A percentile compares a stretch with the other conserved stretches of the same genome.
These are phyloP conservation scores for Triticum monococcum DNA, from an alignment of 176 grass and related monocot genomes.

Conservation along the genomic window DNA sequence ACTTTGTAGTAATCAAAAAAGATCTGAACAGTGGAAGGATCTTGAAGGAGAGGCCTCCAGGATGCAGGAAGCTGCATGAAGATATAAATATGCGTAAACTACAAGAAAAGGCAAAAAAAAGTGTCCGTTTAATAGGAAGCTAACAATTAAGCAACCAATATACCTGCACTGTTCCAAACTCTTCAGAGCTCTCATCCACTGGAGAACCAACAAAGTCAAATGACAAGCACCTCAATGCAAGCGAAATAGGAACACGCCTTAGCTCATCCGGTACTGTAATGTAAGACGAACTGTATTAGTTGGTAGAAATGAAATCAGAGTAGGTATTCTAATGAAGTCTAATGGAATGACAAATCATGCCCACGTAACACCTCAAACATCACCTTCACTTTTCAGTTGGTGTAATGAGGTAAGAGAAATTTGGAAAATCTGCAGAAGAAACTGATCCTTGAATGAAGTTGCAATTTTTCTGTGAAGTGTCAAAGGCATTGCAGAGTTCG, in stretches of 20 bases:
- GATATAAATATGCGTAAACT: conserved; percentile 18
- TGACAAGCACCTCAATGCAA: conserved; percentile 94
- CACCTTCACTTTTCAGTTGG: conserved; percentile 87
- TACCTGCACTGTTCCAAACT: conserved; percentile 99
- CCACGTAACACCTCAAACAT: conserved; percentile 53
- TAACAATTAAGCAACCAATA: conserved; percentile 30
- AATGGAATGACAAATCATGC: conserved; percentile 13
- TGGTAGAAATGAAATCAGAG: conserved; percentile 17
- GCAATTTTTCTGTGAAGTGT: conserved; percentile 78
- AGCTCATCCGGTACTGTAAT: conserved; percentile 71
- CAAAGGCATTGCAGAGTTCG: conserved; percentile 59
- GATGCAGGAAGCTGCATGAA: conserved; percentile 88
- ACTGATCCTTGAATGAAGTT: conserved; percentile 88
- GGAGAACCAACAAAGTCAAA: conserved; percentile 98
- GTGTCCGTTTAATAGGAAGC: not conserved
- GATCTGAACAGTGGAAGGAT: conserved; percentile 90
- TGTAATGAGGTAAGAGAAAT: conserved; percentile 92
- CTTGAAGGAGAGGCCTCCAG: conserved; percentile 92
- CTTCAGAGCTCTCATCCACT: conserved; percentile 98
- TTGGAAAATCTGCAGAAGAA: conserved; percentile 95
- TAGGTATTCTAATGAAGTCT: conserved; percentile 26
- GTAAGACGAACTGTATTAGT: conserved; percentile 31
- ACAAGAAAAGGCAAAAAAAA: conserved; percentile 6
- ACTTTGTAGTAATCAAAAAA: conserved; percentile 98
- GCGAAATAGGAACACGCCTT: conserved; percentile 74